Conservation (phyloP, 164 flowering plant genomes). For the grape (Vitis vinifera) region ASM3070453v1 NC_081819.1:19715501-19716000, state of each 20-base stretch:
- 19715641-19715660: slow-evolving; percentile 11
- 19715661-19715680: slow-evolving; percentile 15
- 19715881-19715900: background rate
- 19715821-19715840: slow-evolving; percentile 9
- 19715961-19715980: too few species aligned
- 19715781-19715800: slow-evolving; percentile 12
- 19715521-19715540: slow-evolving; percentile 13
- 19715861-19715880: slow-evolving; percentile 18
- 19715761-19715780: slow-evolving; percentile 5
- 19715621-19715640: slow-evolving; percentile 23
- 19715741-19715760: background rate
- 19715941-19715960: too few species aligned
- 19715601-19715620: slow-evolving; percentile 27
- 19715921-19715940: too few species aligned
- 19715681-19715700: slow-evolving; percentile 10
- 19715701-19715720: slow-evolving; percentile 1
- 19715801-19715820: background rate
- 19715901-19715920: too few species aligned
- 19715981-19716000: too few species aligned
- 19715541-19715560: slow-evolving; percentile 14
- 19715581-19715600: slow-evolving; percentile 26
- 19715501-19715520: slow-evolving; percentile 5
- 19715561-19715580: slow-evolving; percentile 20
- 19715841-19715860: slow-evolving; percentile 18
- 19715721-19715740: background rate